These are phyloP conservation scores for Solanum sitiens DNA, from an alignment of 257 asterid genomes.

Conservation along the genomic window DNA sequence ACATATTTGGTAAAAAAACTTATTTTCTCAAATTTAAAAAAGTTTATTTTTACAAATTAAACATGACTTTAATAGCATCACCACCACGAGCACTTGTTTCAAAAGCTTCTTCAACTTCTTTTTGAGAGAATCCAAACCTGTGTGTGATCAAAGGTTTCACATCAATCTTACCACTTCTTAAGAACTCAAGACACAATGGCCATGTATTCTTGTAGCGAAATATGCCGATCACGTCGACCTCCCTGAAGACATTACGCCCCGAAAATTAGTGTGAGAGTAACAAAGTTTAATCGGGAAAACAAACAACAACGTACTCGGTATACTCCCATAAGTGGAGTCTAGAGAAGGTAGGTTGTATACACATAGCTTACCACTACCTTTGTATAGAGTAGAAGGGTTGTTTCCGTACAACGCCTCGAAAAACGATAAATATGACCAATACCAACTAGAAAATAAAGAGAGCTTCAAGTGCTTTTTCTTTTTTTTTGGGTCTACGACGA, in stretches of 20 bases:
- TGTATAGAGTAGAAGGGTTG: neutral
- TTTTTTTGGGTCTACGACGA: neutral
- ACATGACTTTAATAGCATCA: constrained; percentile 93
- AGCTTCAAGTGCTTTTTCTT: neutral
- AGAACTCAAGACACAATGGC: constrained; percentile 82
- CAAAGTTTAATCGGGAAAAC: neutral
- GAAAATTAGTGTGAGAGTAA: neutral
- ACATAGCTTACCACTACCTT: neutral
- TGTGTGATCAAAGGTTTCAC: constrained; percentile 92
- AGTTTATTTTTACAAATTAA: constrained; percentile 33
- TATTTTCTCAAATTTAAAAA: neutral
- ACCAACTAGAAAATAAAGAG: neutral
- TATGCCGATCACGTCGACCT: constrained; percentile 82
- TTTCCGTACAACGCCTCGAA: neutral
- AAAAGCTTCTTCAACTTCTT: constrained; percentile 80
- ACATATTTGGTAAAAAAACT: neutral
- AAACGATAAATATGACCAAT: neutral
- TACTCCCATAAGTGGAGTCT: neutral
- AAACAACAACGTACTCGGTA: neutral
- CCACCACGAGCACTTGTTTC: constrained; percentile 86
- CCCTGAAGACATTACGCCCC: constrained; percentile 21
- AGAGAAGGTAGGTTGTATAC: neutral
- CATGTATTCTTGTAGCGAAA: constrained; percentile 92
- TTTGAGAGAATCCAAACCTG: constrained; percentile 68
- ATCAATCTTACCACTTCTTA: constrained; percentile 73